Conservation (phyloP, 345 rosid genomes). For the Luvunga scandens region DNA sequence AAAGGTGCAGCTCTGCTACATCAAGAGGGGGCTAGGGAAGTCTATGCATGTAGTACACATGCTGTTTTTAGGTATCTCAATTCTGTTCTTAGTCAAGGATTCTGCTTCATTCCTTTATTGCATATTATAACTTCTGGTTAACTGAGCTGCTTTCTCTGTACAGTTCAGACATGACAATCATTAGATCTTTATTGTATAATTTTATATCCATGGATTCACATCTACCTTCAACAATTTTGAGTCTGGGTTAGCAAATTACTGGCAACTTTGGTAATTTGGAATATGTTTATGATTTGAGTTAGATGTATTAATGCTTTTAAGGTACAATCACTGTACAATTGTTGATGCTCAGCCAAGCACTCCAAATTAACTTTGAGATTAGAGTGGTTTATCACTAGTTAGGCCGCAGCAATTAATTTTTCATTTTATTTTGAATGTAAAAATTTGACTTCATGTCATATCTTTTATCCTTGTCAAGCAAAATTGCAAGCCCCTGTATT, state of each 20-base stretch:
- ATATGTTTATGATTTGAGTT: not conserved
- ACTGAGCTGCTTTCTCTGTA: not conserved
- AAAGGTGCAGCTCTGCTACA: conserved; percentile 97
- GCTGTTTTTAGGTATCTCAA: conserved; percentile 83
- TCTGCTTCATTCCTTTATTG: not conserved
- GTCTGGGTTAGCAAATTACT: not conserved
- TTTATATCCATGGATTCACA: not conserved
- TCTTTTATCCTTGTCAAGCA: not conserved
- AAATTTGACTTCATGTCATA: not conserved
- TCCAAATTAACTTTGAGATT: not conserved
- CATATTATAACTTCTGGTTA: not conserved
- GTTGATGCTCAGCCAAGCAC: not conserved
- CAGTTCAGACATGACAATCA: not conserved
- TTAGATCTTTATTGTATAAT: not conserved
- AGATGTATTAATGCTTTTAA: not conserved
- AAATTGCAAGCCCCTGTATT: not conserved
- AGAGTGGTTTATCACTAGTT: not conserved
- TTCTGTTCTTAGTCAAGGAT: not conserved
- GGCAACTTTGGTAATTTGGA: not conserved
- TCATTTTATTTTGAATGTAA: not conserved
- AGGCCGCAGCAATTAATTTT: not conserved
- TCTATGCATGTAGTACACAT: conserved; percentile 90
- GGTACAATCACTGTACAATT: not conserved
- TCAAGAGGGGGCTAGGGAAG: conserved; percentile 98
- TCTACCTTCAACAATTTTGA: not conserved